Evolutionary conservation across 1,284 basidiomycete species (phyloP).

Genomic region (Trametes hirsuta): DNA sequence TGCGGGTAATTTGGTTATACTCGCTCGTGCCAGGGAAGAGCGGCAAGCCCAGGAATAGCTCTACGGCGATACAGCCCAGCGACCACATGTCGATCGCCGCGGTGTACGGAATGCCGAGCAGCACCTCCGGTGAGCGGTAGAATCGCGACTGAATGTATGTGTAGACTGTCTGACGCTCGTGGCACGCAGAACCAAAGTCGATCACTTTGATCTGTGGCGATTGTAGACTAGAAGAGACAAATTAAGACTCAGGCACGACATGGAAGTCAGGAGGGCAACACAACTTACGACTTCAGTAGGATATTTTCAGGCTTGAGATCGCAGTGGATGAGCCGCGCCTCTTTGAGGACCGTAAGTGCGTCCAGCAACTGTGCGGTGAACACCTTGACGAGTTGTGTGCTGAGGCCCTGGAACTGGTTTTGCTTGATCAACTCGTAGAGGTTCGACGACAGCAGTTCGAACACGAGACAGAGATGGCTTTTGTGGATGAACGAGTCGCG

Average conservation of each 20-base stretch:
- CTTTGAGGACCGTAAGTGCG: conserved; percentile 90
- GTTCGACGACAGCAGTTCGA: conserved; percentile 96
- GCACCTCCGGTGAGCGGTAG: conserved; percentile 97
- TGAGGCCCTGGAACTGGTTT: conserved; percentile 98
- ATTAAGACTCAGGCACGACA: conserved; percentile 7
- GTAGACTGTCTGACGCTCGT: conserved; percentile 98
- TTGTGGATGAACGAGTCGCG: conserved; percentile 97
- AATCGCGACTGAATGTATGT: conserved; percentile 99
- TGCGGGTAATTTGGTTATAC: conserved; percentile 96
- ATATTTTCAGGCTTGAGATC: conserved; percentile 99
- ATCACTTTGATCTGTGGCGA: conserved; percentile 99
- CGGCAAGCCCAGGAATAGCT: conserved; percentile 95
- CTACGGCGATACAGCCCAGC: conserved; percentile 94
- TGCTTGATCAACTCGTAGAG: conserved; percentile 99
- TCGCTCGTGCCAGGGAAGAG: conserved; percentile 99
- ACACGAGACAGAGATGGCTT: conserved; percentile 95
- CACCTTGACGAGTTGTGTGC: conserved; percentile 96
- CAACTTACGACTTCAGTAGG: conserved; percentile 85
- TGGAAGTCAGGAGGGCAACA: conserved; percentile 10
- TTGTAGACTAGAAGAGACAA: conserved; percentile 67
- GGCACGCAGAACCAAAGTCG: conserved; percentile 98
- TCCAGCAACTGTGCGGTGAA: conserved; percentile 97
- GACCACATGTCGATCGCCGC: conserved; percentile 97
- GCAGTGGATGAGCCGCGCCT: conserved; percentile 95
- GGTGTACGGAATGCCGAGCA: conserved; percentile 94